Conservation (phyloP, 148 eudicot genomes). For the Rhododendron ovatum region DNA sequence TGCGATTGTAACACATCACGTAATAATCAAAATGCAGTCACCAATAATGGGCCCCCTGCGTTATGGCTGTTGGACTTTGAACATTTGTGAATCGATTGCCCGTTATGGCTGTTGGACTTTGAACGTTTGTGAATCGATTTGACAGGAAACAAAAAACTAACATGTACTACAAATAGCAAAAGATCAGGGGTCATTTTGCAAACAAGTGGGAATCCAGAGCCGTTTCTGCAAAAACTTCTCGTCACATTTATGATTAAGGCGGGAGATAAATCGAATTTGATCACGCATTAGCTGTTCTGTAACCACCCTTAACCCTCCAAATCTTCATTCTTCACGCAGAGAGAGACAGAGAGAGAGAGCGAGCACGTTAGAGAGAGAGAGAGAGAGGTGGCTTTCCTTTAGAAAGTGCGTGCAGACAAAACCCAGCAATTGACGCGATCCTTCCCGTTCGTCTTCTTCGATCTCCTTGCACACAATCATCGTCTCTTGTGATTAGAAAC, state of each 20-base stretch:
- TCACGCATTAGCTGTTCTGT: constrained; percentile 6
- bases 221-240: not conserved
- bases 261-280: constrained; percentile 24
- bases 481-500: not conserved
- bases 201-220: not conserved
- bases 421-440: not conserved
- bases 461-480: not conserved
- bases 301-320: not conserved
- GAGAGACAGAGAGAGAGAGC: not conserved
- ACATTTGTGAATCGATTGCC: not conserved
- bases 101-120: too few species aligned
- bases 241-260: constrained; percentile 24
- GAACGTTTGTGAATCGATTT: not conserved
- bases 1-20: too few species aligned
- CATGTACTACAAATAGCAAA: not conserved
- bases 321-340: not conserved
- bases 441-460: not conserved
- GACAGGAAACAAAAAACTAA: not conserved
- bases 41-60: too few species aligned
- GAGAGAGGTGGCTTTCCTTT: not conserved
- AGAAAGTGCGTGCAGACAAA: not conserved
- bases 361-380: constrained; percentile 2
- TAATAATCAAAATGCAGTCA: too few species aligned
- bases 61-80: too few species aligned
- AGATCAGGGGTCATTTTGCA: not conserved